Evolutionary conservation across 2,329 filamentous ascomycete genomes (phyloP), one percentile per base, ranked within the genome.

Genomic region (Emergomyces pasteurianus): DNA sequence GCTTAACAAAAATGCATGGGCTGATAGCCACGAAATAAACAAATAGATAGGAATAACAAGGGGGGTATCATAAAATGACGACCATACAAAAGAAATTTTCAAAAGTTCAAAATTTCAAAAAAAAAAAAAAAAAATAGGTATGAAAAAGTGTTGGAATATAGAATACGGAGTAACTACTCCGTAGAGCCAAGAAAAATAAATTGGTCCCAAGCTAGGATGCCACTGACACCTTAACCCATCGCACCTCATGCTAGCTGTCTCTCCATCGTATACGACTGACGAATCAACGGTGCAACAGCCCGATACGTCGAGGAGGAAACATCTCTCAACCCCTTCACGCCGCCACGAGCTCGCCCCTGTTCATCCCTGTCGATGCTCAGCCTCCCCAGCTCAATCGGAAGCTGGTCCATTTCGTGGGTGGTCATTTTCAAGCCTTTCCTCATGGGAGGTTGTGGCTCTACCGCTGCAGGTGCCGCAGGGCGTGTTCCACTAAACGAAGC

Each of bases 181-280:
- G n/a, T 8, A 36, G 34, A 7, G 34, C 34, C 34, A 7, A 36
- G 34, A 36, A 36, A 36, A 7, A 31, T 3, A 36, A 36, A 36
- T 36, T 36, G 1, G 8, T 10, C n/a, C 34, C 4, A 36, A 36
- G 34, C 8, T 7, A 36, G 8, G 34, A 36, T 36, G 34, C 9
- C 31, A 31, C 5, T 36, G 8, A 36, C 34, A 6, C 9, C 8
- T 31, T 14, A 8, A 43, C 38, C 7, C 31, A 7, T 18, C 4
- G 7, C 28, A 54, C 7, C 8, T 70, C 66, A 75, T 16, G 73
- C 74, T 59, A 75, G 67, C 58, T 73, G 73, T 57, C 72, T 69
- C 63, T 75, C 74, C 56, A 75, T 62, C 63, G 71, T 72, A n/a
- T 73, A 63, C 6, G 73, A 66, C 28, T 67, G 70, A 6, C 68